Evolutionary conservation across 2,329 filamentous ascomycete species (phyloP).

Genomic region (Sarocladium kiliense): DNA sequence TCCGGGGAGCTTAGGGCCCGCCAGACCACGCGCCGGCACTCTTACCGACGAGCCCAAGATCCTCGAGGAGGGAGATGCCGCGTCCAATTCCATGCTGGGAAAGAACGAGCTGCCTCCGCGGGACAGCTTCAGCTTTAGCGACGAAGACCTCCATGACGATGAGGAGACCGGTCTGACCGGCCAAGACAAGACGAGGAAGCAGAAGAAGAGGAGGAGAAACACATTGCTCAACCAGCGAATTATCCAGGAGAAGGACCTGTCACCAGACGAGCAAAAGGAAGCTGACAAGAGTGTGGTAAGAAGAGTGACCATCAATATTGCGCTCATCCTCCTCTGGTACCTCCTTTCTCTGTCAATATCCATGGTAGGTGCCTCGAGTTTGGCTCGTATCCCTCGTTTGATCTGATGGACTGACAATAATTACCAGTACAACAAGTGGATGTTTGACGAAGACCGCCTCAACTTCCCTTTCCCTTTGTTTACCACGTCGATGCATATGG

Average conservation of each 20-base stretch:
- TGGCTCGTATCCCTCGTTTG: neutral
- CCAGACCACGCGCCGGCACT: slow-evolving; percentile 15
- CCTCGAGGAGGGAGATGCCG: slow-evolving; percentile 33
- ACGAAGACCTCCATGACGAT: slow-evolving; percentile 74
- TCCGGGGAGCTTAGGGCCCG: neutral
- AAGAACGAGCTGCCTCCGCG: slow-evolving; percentile 21
- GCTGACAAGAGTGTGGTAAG: slow-evolving; percentile 70
- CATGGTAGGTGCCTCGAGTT: slow-evolving; percentile 53
- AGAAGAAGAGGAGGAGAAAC: slow-evolving; percentile 61
- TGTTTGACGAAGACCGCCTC: slow-evolving; percentile 82
- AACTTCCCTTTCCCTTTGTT: slow-evolving; percentile 95
- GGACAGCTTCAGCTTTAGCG: slow-evolving; percentile 54
- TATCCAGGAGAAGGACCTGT: slow-evolving; percentile 52
- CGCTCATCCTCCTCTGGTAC: slow-evolving; percentile 83
- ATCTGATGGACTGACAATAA: slow-evolving; percentile 15
- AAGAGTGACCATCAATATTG: slow-evolving; percentile 66
- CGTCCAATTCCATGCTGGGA: slow-evolving; percentile 19
- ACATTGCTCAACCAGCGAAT: slow-evolving; percentile 67
- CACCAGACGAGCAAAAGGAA: slow-evolving; percentile 68
- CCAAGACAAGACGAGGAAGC: slow-evolving; percentile 64
- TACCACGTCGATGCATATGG: slow-evolving; percentile 92
- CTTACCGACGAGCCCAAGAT: slow-evolving; percentile 39
- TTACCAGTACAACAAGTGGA: slow-evolving; percentile 97
- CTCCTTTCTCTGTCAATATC: slow-evolving; percentile 91
- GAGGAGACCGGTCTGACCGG: slow-evolving; percentile 84